These are phyloP conservation scores for Arabidopsis hybrid DNA, from an alignment of 441 rosid species.

Conservation along the genomic window DNA sequence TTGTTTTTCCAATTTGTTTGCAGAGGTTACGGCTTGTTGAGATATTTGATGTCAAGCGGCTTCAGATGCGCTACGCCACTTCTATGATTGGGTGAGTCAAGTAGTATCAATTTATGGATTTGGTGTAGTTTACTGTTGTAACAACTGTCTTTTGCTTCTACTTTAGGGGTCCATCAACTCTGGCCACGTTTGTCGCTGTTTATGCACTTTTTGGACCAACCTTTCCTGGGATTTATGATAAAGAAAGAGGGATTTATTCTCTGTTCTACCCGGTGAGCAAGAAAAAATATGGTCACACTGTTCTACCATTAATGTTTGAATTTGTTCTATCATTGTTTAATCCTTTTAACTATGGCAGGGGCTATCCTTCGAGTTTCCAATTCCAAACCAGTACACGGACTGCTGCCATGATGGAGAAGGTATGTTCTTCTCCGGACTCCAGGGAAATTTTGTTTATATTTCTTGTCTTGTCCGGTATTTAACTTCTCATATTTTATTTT, in stretches of 20 bases:
- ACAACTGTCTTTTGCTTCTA: conserved; percentile 35
- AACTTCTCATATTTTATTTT: conserved; percentile 21
- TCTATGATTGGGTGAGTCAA: conserved; percentile 80
- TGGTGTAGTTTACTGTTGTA: conserved; percentile 29
- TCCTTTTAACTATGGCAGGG: conserved; percentile 57
- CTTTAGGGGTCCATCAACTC: conserved; percentile 78
- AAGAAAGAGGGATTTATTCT: conserved; percentile 84
- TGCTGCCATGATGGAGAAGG: conserved; percentile 90
- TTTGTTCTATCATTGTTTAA: conserved; percentile 14
- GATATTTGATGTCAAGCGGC: conserved; percentile 85
- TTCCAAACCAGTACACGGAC: conserved; percentile 86
- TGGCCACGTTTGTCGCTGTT: conserved; percentile 94
- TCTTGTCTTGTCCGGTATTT: conserved; percentile 18
- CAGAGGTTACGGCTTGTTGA: conserved; percentile 92
- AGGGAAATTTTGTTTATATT: conserved; percentile 20
- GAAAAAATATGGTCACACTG: not conserved
- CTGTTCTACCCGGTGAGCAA: conserved; percentile 87
- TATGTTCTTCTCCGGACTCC: conserved; percentile 36
- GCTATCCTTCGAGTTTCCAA: conserved; percentile 92
- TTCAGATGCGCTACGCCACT: conserved; percentile 94
- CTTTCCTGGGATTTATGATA: conserved; percentile 92
- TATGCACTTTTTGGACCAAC: conserved; percentile 96
- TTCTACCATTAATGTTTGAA: not conserved
- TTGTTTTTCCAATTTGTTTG: conserved; percentile 35
- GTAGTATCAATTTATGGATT: not conserved